A percentile compares a stretch with the other conserved stretches of the same genome.
phyloP scores from a whole-genome alignment of 148 eudicot species.

The Spergularia bocconei region DNA sequence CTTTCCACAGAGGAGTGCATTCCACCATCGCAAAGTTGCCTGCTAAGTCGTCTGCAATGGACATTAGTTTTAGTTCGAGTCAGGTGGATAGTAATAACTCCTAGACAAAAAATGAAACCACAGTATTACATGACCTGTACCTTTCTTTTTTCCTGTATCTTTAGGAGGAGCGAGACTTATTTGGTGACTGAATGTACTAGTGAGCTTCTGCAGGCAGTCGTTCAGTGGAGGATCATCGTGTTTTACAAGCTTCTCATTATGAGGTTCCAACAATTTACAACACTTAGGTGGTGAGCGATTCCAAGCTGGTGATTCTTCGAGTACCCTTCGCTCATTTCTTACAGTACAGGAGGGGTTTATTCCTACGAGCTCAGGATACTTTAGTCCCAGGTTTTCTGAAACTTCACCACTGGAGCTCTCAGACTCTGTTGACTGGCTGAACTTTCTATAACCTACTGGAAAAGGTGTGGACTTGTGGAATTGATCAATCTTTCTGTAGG shows the following conservation, averaged over 20 bases:
- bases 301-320: conserved; percentile 80
- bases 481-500: conserved; percentile 30
- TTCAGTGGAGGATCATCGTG: conserved; percentile 21
- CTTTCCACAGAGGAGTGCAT: conserved; percentile 76
- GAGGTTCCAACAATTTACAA: conserved; percentile 75
- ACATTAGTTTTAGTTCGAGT: background rate
- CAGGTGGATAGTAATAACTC: background rate
- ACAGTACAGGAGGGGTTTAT: conserved; percentile 38
- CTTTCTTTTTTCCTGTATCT: conserved; percentile 20
- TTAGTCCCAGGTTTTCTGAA: conserved; percentile 40
- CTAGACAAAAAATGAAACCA: background rate
- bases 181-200: conserved; percentile 30
- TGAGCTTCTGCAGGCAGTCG: conserved; percentile 27
- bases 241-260: conserved; percentile 41
- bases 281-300: conserved; percentile 84
- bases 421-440: conserved; percentile 39
- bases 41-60: conserved; percentile 9
- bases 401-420: conserved; percentile 45
- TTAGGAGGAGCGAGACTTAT: conserved; percentile 24
- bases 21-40: conserved; percentile 34
- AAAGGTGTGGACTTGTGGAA: conserved; percentile 62
- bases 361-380: conserved; percentile 61
- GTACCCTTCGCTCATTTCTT: conserved; percentile 34
- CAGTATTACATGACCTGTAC: conserved; percentile 12
- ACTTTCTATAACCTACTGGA: conserved; percentile 38